Evolutionary conservation across 73 alveolate genomes (phyloP), one percentile per base, ranked within the genome.

Genomic region (Paramecium sexaurelia): DNA sequence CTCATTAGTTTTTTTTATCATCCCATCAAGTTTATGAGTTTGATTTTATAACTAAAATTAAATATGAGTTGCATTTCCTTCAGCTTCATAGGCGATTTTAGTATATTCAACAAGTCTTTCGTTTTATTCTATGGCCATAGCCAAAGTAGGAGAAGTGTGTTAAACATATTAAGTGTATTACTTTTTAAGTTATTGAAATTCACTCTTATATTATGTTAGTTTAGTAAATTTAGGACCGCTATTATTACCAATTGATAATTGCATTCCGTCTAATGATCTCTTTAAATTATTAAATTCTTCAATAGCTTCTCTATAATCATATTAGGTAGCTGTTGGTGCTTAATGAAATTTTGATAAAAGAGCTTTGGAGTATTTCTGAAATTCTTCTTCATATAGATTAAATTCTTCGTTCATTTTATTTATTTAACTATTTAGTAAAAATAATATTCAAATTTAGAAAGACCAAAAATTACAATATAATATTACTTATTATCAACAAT

Each of bases 341-440:
- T 32, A 0, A 78, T 78, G 90, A 43, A 78, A 78, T 22, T 78
- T 78, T 1, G 55, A 56, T 17, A 78, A 24, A 19, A 78, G 13
- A 1, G 43, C 32, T 39, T 78, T 78, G 6, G 37, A 24, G 15
- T 39, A 39, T 41, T 78, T 39, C 13, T 41, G 19, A 40, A 40
- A 78, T 78, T 78, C 90, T 78, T 78, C 90, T 1, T 78, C 90
- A 40, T 78, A 78, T 19, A 29, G n/a, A 78, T 78, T 78, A 43
- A 78, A 41, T 32, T 71, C 86, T n/a, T 13, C 55, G 6, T 71
- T 33, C 86, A 33, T 69, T 6, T 6, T 2, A 41, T 41, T 41
- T 47, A 47, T 47, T 11, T 47, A 10, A 47, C 61, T 47, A 47
- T 35, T 35, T 35, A 4, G 6, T 35, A 35, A 35, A 35, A 35